Percentiles rank a stretch among this genome's conserved stretches.
Evolutionary conservation across 352 stramenopile genomes (phyloP).

Genomic region (Thalassiosira delicatula): DNA sequence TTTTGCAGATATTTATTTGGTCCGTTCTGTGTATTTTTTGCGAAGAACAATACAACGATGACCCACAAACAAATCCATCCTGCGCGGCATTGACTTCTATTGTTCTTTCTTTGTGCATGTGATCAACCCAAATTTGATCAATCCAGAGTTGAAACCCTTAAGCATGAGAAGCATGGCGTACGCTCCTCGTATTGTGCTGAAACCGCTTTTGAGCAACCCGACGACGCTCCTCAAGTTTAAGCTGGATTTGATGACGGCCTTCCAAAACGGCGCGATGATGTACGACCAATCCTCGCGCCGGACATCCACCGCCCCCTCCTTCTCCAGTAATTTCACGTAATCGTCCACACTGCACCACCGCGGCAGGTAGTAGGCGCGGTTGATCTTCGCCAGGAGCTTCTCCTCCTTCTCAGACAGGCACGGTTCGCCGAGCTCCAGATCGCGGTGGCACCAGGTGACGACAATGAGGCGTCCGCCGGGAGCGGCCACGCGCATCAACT

Average conservation of each 20-base stretch:
- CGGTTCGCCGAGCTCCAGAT: conserved; percentile 83
- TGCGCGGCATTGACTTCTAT: neutral
- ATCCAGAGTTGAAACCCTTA: conserved; percentile 76
- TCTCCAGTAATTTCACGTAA: conserved; percentile 85
- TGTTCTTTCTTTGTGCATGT: conserved; percentile 80
- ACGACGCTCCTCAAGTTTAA: conserved; percentile 78
- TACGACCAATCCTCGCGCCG: conserved; percentile 86
- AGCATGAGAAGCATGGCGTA: conserved; percentile 87
- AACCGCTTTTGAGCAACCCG: conserved; percentile 80
- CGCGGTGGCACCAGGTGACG: conserved; percentile 88
- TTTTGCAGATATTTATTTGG: too few relatives aligned
- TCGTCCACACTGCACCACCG: conserved; percentile 86
- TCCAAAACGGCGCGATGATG: conserved; percentile 89
- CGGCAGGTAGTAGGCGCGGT: conserved; percentile 88
- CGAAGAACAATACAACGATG: too few relatives aligned
- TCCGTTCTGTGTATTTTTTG: too few relatives aligned
- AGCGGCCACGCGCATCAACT: conserved; percentile 84
- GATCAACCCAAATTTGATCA: conserved; percentile 87
- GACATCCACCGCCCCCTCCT: conserved; percentile 80
- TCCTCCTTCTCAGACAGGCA: conserved; percentile 80
- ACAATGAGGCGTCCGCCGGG: conserved; percentile 86
- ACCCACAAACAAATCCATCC: too few relatives aligned
- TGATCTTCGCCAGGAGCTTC: conserved; percentile 85
- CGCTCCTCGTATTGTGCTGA: conserved; percentile 79
- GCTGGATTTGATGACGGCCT: conserved; percentile 86